Evolutionary conservation across 2,329 filamentous ascomycete genomes (phyloP), one percentile per base, ranked within the genome.

Genomic region (Penicillium sp.): DNA sequence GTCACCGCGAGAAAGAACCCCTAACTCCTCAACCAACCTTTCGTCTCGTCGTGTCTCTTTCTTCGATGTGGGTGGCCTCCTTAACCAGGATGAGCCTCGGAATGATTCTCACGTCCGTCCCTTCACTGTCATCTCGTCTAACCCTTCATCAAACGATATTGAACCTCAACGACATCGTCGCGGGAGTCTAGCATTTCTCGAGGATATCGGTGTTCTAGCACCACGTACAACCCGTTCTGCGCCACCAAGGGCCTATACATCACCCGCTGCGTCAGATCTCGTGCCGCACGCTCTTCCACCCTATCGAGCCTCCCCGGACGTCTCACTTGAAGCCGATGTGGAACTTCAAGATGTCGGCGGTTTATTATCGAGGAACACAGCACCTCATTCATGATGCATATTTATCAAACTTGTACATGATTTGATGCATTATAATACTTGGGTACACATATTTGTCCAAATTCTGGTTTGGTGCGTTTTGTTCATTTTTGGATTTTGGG

Each of bases 51-150:
- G 81, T 40, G 84, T 94, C 4, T 90, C 89, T 0, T 93, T 96
- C 69, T 91, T 93, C 62, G 92, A 96, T 60, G 87, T 91, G 1
- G 91, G 91, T 18, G 90, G 89, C 0, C 74, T 96, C 0, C 75
- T 95, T 0, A 84, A 87, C 4, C 79, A 51, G 46, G 10, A 52
- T 3, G 9, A 51, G 1, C 36, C 36, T n/a, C 41, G 41, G 21
- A 39, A n/a, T 30, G 47, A 45, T 9, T 30, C 33, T 20, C 32
- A 13, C 27, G n/a, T 52, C n/a, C 54, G 51, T 41, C 52, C 41
- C 17, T 9, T 33, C 51, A 45, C 50, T 10, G n/a, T 48, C 8
- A 30, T 39, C 13, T 32, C 55, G 42, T 46, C 56, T 27, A 46
- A 33, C 27, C 42, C 34, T 26, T 33, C 41, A 37, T 3, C 24